Base-by-base conservation (phyloP, 495 filamentous ascomycete species). In the Trichoderma erinaceum region DNA sequence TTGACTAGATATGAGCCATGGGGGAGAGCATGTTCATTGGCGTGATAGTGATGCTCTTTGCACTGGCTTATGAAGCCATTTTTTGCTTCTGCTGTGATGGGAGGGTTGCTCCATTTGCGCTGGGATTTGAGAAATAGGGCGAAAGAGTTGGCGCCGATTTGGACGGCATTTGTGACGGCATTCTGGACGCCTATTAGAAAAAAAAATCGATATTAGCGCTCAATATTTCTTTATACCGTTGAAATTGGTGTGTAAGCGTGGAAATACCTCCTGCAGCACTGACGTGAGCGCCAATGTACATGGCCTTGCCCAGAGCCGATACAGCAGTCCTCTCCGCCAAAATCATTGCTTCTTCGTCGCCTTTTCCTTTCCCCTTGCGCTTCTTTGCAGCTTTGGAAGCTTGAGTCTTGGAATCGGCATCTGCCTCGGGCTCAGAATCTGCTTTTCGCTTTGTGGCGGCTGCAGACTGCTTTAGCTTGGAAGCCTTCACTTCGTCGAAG, bases 1-100 rank as follows among this genome's bases (percentile, higher is more conserved):
- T 99, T 99, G 71, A 99, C 91, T 15, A 99, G 88, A 75, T 99
- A 99, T 3, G 92, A 96, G 56, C 94, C 95, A 75, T 99, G 95
- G 0, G 95, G 95, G 2, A 99, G 82, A 65, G 93, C 81, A 72
- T 92, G 88, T 43, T 78, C 83, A 81, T 74, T 77, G 16, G 87
- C 84, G 73, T 96, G 87, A 75, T 94, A 97, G 38, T 82, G 78
- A 73, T 96, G 87, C 70, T 90, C 81, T 44, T 81, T 78, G 70
- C 89, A 92, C 38, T 86, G 78, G 32, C 81, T 78, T 67, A 80
- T 82, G 80, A 97, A 99, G 21, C 86, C 81, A 41, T 87, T 82
- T 63, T 81, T 76, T 44, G 89, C 84, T 21, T 92, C 88, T 67
- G 86, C 77, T 41, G 88, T 82, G 3, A 98, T 80, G 13, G 89